A percentile compares a stretch with the other conserved stretches of the same genome.
Conservation (phyloP, 441 rosid genomes). For the Erysimum cheiri region DNA sequence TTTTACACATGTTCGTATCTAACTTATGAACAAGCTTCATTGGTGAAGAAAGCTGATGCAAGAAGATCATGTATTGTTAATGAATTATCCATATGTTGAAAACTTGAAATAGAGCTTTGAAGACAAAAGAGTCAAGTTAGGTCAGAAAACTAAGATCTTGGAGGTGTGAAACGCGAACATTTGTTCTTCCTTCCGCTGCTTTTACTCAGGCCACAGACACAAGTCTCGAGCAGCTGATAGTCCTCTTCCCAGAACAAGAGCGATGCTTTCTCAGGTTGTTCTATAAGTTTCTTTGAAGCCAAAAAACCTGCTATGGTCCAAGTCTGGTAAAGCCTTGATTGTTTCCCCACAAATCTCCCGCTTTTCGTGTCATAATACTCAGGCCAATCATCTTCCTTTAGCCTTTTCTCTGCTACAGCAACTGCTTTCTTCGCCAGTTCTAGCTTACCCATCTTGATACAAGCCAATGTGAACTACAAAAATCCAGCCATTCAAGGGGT, state of each 20-base stretch:
- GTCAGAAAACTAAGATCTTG: constrained; percentile 40
- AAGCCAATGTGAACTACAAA: constrained; percentile 68
- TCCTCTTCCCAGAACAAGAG: constrained; percentile 70
- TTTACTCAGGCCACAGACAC: constrained; percentile 72
- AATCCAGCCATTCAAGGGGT: not conserved
- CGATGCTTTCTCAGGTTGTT: constrained; percentile 68
- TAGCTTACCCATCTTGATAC: constrained; percentile 67
- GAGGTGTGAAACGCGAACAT: constrained; percentile 64
- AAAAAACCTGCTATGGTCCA: constrained; percentile 70
- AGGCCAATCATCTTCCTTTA: constrained; percentile 61
- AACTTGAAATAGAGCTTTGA: not conserved
- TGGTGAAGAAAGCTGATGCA: not conserved
- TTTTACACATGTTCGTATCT: not conserved
- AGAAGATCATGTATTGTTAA: constrained; percentile 8
- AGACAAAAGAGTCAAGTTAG: not conserved
- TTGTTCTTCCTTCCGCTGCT: constrained; percentile 56
- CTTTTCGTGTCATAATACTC: constrained; percentile 70
- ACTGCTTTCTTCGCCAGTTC: constrained; percentile 64
- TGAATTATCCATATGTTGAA: constrained; percentile 8
- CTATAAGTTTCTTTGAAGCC: constrained; percentile 64
- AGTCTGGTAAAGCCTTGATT: constrained; percentile 64
- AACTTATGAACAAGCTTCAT: not conserved
- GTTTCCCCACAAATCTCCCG: constrained; percentile 71
- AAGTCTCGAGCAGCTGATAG: constrained; percentile 71
- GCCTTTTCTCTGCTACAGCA: constrained; percentile 58